Evolutionary conservation across 305 asterid genomes (phyloP).

Genomic region (Solanum hybrid): DNA sequence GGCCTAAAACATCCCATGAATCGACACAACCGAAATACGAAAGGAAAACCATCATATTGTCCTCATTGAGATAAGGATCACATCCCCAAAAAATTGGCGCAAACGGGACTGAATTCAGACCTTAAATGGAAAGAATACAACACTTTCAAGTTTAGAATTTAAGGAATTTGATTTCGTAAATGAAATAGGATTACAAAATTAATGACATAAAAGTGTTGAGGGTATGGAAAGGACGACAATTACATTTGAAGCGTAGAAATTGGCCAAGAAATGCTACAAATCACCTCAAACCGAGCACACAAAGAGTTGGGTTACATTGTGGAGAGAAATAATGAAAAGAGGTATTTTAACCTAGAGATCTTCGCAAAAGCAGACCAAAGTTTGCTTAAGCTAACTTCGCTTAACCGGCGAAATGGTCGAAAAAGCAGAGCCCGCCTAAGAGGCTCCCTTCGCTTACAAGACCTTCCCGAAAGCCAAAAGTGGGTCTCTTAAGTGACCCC

Average conservation of each 20-base stretch:
- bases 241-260: background rate
- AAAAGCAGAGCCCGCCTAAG: background rate
- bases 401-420: background rate
- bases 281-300: background rate
- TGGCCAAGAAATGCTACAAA: background rate
- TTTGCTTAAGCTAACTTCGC: background rate
- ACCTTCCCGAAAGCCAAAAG: background rate
- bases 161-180: background rate
- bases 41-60: too few species aligned
- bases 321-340: background rate
- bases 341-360: background rate
- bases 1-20: background rate
- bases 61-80: background rate
- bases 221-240: background rate
- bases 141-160: background rate
- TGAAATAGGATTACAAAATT: too few species aligned
- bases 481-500: background rate
- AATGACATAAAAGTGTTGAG: background rate
- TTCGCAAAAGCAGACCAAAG: background rate
- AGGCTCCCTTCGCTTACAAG: background rate
- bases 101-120: background rate
- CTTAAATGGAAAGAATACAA: background rate
- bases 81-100: background rate
- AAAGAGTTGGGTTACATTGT: background rate
- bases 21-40: too few species aligned